Conservation (phyloP, 129 eudicot genomes). For the Erigeron canadensis region DNA sequence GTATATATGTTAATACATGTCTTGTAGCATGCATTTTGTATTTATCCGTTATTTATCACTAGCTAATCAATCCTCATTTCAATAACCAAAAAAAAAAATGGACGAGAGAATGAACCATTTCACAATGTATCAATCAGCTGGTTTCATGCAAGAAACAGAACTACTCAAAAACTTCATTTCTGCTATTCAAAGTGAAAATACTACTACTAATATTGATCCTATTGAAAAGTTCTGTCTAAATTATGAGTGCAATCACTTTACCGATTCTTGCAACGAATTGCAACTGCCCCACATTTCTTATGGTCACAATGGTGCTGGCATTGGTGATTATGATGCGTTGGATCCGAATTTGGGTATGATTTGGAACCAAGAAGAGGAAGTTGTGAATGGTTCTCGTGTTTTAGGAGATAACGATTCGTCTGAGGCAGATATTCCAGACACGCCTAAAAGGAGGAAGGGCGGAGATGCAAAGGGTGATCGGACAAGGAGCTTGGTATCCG, state of each 20-base stretch:
- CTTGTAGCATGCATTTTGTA: neutral
- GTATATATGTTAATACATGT: neutral
- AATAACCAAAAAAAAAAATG: neutral
- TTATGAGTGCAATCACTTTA: conserved; percentile 38
- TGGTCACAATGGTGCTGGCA: neutral
- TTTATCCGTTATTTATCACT: conserved; percentile 2
- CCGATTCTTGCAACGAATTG: conserved; percentile 28
- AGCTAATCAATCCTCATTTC: too few relatives aligned
- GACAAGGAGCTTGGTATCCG: conserved; percentile 62
- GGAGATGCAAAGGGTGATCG: conserved; percentile 43
- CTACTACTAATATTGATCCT: conserved; percentile 16
- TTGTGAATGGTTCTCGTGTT: conserved; percentile 21
- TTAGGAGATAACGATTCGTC: conserved; percentile 39
- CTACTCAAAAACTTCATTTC: conserved; percentile 55
- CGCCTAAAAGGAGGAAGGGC: conserved; percentile 19
- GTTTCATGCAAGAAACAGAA: conserved; percentile 49
- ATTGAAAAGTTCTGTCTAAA: conserved; percentile 26
- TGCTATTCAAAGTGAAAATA: conserved; percentile 28
- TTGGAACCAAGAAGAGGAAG: conserved; percentile 9
- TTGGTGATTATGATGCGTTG: conserved; percentile 16
- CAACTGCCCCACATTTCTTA: conserved; percentile 24
- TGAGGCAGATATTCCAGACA: conserved; percentile 24
- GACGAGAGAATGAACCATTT: conserved; percentile 10
- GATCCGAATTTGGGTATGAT: conserved; percentile 21
- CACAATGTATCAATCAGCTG: conserved; percentile 34